Conservation (phyloP, 2,329 filamentous ascomycete species). For the Gyromitra esculenta region DNA sequence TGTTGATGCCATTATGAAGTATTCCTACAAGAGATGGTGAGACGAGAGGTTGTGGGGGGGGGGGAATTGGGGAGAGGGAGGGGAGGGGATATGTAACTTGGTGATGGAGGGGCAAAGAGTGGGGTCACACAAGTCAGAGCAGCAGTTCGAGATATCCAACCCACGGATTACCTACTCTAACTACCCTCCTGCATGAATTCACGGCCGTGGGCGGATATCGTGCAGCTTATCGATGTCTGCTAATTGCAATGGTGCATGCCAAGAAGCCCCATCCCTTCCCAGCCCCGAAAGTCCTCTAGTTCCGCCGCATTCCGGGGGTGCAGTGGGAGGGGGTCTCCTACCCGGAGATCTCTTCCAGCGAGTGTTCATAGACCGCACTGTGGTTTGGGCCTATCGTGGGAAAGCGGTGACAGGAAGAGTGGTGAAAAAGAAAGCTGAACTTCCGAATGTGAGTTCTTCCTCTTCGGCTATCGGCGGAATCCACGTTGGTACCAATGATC, state of each 20-base stretch:
- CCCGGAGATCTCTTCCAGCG: not conserved
- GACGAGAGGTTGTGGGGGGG: not conserved
- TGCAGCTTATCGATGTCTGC: not conserved
- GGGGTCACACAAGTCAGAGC: not conserved
- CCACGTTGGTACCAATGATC: not conserved
- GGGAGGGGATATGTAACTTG: not conserved
- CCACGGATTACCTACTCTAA: too few relatives aligned
- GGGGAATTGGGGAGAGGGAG: not conserved
- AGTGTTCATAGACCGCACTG: not conserved
- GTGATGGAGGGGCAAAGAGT: not conserved
- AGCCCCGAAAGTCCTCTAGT: not conserved
- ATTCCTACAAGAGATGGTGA: not conserved
- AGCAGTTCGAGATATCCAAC: too few relatives aligned
- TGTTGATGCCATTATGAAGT: conserved; percentile 11
- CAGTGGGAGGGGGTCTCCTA: not conserved
- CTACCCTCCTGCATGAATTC: not conserved
- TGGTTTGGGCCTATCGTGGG: not conserved
- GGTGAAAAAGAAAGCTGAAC: not conserved
- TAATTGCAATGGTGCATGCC: not conserved
- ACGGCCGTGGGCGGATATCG: not conserved
- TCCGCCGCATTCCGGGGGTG: conserved; percentile 10
- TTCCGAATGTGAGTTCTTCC: not conserved
- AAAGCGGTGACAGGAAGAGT: not conserved
- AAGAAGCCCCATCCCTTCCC: not conserved
- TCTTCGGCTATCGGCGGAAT: not conserved